These are phyloP conservation scores for Scutellaria baicalensis DNA, from an alignment of 257 asterid species.

Conservation along the genomic window DNA sequence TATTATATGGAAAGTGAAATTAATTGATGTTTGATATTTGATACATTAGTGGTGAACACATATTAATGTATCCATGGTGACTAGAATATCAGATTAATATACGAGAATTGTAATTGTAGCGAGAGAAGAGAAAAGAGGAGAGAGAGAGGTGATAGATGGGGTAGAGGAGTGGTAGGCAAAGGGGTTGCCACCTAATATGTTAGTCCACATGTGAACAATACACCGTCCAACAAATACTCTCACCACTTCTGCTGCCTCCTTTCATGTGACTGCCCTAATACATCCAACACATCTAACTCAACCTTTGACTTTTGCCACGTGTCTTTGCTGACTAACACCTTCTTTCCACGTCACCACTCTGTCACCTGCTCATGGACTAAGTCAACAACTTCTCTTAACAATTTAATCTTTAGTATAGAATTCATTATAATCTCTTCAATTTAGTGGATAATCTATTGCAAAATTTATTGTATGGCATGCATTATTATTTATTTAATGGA, in stretches of 20 bases:
- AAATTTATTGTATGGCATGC: no score
- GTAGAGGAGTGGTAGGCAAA: slow-evolving; percentile 14
- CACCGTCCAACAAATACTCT: slow-evolving; percentile 27
- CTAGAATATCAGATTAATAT: no score
- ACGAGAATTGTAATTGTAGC: background rate
- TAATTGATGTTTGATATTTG: no score
- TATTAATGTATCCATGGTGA: no score
- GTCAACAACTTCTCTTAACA: no score
- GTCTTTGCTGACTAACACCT: background rate
- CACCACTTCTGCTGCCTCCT: background rate
- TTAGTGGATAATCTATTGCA: no score
- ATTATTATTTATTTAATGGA: background rate
- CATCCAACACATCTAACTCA: background rate
- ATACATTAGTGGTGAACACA: no score
- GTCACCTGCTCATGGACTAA: no score
- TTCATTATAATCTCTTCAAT: no score
- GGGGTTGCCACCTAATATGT: slow-evolving; percentile 19
- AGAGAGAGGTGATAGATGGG: background rate
- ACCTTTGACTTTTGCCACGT: background rate
- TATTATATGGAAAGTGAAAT: no score
- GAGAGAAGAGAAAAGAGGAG: no score
- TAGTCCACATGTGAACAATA: slow-evolving; percentile 26
- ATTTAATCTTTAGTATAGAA: no score
- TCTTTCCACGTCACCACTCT: background rate
- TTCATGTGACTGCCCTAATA: slow-evolving; percentile 25